phyloP scores from a whole-genome alignment of 2,329 filamentous ascomycete species.

The Pleoardoris graminearum region DNA sequence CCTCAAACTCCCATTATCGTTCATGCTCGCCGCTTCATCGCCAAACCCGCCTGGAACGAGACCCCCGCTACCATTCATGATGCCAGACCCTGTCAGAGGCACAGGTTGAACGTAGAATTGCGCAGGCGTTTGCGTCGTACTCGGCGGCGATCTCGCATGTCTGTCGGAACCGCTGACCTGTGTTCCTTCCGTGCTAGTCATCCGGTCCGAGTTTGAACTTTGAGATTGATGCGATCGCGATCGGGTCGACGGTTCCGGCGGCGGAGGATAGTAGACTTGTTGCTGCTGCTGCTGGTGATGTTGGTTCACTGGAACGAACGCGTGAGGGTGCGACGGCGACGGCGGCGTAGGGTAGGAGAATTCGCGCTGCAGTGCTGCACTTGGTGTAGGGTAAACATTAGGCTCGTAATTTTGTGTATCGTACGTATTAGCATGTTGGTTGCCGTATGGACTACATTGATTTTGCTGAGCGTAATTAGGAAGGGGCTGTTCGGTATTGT shows the following conservation, averaged over 20 bases:
- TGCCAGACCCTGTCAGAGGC: slow-evolving; percentile 14
- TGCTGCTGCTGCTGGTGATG: background rate
- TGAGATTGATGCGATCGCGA: slow-evolving; percentile 18
- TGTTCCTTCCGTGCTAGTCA: slow-evolving; percentile 18
- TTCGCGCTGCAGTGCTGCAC: slow-evolving; percentile 24
- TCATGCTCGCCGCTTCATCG: background rate
- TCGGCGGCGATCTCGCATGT: slow-evolving; percentile 14
- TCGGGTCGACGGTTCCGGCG: slow-evolving; percentile 21
- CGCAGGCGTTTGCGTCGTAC: slow-evolving; percentile 36
- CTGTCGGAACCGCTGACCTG: slow-evolving; percentile 22
- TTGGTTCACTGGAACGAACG: slow-evolving; percentile 1
- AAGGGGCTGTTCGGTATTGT: slow-evolving; percentile 12
- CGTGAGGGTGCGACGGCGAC: slow-evolving; percentile 18
- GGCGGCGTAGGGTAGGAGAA: slow-evolving; percentile 29
- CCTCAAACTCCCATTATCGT: slow-evolving; percentile 9
- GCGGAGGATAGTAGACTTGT: slow-evolving; percentile 37
- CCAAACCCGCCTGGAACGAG: background rate
- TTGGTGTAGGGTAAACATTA: slow-evolving; percentile 21
- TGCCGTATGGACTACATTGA: slow-evolving; percentile 18
- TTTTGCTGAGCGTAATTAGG: slow-evolving; percentile 19
- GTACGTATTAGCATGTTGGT: slow-evolving; percentile 13
- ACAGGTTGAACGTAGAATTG: slow-evolving; percentile 41
- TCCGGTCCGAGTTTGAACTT: slow-evolving; percentile 13
- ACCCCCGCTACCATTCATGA: slow-evolving; percentile 5
- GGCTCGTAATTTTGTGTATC: slow-evolving; percentile 30